phyloP scores from a whole-genome alignment of 1,284 basidiomycete genomes.

The Mrakiaceae sp. region DNA sequence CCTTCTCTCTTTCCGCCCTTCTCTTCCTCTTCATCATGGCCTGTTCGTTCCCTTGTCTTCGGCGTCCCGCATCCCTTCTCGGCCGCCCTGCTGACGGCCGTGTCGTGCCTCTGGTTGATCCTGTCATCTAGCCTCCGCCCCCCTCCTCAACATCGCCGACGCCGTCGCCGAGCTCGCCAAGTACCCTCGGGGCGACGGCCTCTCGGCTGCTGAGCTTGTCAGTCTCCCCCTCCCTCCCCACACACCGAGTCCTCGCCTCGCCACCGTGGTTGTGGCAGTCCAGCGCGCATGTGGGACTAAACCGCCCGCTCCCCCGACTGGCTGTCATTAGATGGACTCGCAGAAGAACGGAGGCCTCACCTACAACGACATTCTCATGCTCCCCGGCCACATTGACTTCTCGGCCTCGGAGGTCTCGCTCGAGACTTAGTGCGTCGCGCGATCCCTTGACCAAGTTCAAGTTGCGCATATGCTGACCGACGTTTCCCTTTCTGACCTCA shows the following conservation, averaged over 20 bases:
- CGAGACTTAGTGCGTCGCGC: slow-evolving; percentile 47
- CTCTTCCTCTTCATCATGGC: too few species aligned
- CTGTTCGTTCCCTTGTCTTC: too few species aligned
- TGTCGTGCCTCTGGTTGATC: too few species aligned
- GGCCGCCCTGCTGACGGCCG: too few species aligned
- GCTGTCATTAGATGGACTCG: slow-evolving; percentile 57
- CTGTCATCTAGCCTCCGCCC: neutral
- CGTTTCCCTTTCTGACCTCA: slow-evolving; percentile 9
- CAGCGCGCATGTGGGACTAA: neutral
- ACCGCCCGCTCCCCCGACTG: neutral
- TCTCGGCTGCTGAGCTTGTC: slow-evolving; percentile 64
- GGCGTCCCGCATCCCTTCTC: too few species aligned
- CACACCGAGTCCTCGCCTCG: neutral
- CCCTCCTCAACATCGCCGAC: neutral
- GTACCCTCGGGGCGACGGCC: slow-evolving; percentile 72
- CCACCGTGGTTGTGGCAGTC: neutral
- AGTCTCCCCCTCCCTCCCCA: neutral
- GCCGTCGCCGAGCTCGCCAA: slow-evolving; percentile 63
- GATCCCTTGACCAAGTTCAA: neutral
- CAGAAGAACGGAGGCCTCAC: slow-evolving; percentile 82
- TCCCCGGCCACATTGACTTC: slow-evolving; percentile 97
- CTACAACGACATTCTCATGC: slow-evolving; percentile 86
- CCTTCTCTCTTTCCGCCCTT: too few species aligned
- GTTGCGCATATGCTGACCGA: neutral
- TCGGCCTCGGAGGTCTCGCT: slow-evolving; percentile 57